These are phyloP conservation scores for Globisporangium nagaii DNA, from an alignment of 352 stramenopile genomes.

Conservation along the genomic window DNA sequence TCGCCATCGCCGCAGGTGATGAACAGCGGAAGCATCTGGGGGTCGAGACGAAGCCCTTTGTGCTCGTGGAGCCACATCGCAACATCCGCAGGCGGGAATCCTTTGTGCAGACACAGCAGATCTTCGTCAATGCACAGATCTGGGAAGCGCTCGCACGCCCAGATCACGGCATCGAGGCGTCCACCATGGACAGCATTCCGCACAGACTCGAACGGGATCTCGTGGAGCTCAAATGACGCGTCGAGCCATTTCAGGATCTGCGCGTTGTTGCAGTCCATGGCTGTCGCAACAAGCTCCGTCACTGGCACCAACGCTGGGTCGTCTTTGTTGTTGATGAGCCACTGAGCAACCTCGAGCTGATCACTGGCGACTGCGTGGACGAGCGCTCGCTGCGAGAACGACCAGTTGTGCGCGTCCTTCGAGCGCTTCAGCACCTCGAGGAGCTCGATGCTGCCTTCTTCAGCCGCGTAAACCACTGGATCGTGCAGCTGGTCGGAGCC, in stretches of 20 bases:
- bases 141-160: not conserved
- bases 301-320: too few relatives aligned
- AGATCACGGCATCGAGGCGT: not conserved
- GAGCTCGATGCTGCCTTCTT: not conserved
- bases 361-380: not conserved
- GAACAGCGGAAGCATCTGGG: not conserved
- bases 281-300: not conserved
- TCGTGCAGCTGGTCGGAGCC: not conserved
- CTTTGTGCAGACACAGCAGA: not conserved
- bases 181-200: not conserved
- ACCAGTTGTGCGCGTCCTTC: not conserved
- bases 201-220: not conserved
- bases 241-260: not conserved
- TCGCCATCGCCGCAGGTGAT: not conserved
- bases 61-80: not conserved
- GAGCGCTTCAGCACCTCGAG: not conserved
- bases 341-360: not conserved
- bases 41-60: not conserved
- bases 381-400: not conserved
- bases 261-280: not conserved
- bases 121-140: not conserved
- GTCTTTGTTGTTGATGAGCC: not conserved
- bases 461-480: not conserved
- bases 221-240: not conserved
- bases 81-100: not conserved